These are phyloP conservation scores for Pouteria campechiana DNA, from an alignment of 179 eudicot species.

Conservation along the genomic window DNA sequence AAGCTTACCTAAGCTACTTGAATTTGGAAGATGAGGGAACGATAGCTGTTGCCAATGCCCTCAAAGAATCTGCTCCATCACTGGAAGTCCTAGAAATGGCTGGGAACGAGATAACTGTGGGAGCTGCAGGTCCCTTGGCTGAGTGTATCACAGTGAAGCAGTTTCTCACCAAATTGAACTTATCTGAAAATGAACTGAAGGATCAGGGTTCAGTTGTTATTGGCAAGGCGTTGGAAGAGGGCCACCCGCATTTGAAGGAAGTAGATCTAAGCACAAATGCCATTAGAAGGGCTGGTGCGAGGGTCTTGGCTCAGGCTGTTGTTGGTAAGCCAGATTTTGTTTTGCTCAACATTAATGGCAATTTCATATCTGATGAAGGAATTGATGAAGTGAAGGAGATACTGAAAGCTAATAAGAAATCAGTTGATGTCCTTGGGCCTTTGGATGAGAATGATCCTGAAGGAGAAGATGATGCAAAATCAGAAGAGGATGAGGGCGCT, in stretches of 20 bases:
- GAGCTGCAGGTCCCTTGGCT: conserved; percentile 43
- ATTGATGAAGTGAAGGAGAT: conserved; percentile 50
- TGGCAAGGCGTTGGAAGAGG: conserved; percentile 44
- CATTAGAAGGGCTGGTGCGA: conserved; percentile 64
- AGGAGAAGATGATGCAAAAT: conserved; percentile 47
- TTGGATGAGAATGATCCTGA: conserved; percentile 76
- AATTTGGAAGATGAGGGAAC: conserved; percentile 60
- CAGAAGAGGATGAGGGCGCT: conserved; percentile 20
- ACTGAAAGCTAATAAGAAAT: conserved; percentile 36
- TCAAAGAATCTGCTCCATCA: conserved; percentile 35
- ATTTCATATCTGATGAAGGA: conserved; percentile 61
- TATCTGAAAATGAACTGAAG: conserved; percentile 58
- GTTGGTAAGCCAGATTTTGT: conserved; percentile 33
- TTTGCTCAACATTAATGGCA: conserved; percentile 40
- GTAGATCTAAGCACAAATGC: conserved; percentile 44
- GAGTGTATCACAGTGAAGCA: conserved; percentile 35
- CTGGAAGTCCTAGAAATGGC: conserved; percentile 57
- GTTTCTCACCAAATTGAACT: conserved; percentile 26
- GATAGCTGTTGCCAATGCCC: conserved; percentile 34
- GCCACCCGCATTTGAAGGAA: conserved; percentile 35
- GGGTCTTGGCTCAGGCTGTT: conserved; percentile 46
- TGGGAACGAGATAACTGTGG: conserved; percentile 50
- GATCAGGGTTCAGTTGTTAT: conserved; percentile 54
- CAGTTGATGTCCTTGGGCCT: conserved; percentile 38
- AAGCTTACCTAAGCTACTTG: conserved; percentile 50